Conservation (phyloP, 1,284 basidiomycete species). For the Porodaedalea pini region DNA sequence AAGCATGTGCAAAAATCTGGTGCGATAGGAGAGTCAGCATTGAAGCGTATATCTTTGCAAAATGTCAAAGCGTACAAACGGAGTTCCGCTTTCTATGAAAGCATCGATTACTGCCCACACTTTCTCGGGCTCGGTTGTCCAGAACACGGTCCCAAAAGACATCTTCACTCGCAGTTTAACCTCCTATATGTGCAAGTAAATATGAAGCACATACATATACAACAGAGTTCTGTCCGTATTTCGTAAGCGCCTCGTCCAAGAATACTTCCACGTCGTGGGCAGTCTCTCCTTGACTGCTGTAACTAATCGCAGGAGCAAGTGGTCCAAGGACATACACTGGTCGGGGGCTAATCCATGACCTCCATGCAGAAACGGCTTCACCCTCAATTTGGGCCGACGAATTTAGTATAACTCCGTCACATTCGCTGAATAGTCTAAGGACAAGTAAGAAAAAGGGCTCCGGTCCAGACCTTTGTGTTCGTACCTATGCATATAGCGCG, state of each 20-base stretch:
- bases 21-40: no score
- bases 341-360: neutral
- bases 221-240: constrained; percentile 11
- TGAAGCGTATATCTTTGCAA: no score
- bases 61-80: constrained; percentile 14
- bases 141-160: constrained; percentile 20
- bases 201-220: constrained; percentile 16
- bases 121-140: constrained; percentile 16
- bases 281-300: no score
- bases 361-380: constrained; percentile 1
- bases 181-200: no score
- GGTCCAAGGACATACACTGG: constrained; percentile 10
- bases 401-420: constrained; percentile 14
- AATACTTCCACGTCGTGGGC: neutral
- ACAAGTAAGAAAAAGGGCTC: no score
- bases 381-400: constrained; percentile 4
- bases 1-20: no score
- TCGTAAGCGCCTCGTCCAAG: constrained; percentile 5
- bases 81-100: constrained; percentile 7
- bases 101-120: constrained; percentile 15
- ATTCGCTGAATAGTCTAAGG: constrained; percentile 9
- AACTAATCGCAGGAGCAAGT: neutral
- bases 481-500: no score
- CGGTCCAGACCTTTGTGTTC: no score
- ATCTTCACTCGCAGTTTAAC: no score